Evolutionary conservation across 257 asterid species (phyloP).

Genomic region (Solanum gandarillasii): DNA sequence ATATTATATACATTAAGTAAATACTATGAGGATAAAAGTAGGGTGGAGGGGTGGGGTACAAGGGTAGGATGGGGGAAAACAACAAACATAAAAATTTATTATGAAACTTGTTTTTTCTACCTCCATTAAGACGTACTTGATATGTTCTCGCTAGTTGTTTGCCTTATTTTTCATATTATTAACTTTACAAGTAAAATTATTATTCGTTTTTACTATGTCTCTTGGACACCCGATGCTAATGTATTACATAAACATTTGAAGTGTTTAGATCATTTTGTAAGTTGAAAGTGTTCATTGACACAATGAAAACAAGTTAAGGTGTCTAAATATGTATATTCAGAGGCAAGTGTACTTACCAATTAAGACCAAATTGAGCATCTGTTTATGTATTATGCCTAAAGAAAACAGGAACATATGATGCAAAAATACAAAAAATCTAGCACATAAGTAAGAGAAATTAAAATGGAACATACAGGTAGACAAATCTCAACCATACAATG

Average conservation of each 20-base stretch:
- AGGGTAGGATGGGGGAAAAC: no score
- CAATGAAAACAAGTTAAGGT: background rate
- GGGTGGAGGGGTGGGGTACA: background rate
- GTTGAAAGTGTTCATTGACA: background rate
- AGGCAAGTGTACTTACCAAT: background rate
- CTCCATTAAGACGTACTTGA: background rate
- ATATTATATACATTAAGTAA: no score
- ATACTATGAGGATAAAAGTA: background rate
- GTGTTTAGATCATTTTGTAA: background rate
- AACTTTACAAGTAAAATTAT: background rate
- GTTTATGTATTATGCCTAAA: background rate
- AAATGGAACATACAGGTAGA: background rate
- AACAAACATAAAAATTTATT: background rate
- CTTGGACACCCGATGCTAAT: background rate
- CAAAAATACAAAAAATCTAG: background rate
- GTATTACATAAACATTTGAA: background rate
- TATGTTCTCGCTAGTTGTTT: background rate
- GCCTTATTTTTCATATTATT: background rate
- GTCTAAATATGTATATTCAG: background rate
- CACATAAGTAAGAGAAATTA: background rate
- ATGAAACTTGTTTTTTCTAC: background rate
- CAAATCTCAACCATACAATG: slow-evolving; percentile 62
- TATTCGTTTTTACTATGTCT: background rate
- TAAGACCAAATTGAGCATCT: background rate
- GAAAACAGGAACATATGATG: background rate